Conservation (phyloP, 257 asterid genomes). For the Salvia splendens region DNA sequence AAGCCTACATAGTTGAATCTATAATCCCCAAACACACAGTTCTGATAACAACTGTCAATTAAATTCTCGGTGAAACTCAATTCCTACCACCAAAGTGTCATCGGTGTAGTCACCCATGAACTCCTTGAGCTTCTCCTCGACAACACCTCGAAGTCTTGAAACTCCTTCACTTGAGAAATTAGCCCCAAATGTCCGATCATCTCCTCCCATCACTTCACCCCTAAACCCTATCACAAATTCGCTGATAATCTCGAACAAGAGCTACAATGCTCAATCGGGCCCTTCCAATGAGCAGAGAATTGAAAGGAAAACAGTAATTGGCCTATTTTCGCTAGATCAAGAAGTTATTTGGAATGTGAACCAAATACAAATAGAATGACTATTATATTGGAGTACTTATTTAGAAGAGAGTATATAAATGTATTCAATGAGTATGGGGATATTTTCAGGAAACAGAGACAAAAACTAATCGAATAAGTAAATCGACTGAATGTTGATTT, state of each 20-base stretch:
- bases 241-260: background rate
- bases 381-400: background rate
- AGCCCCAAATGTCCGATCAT: conserved; percentile 69
- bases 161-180: conserved; percentile 68
- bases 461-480: conserved; percentile 11
- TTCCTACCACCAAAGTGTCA: conserved; percentile 90
- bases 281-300: conserved; percentile 7
- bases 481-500: background rate
- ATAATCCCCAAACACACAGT: conserved; percentile 22
- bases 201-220: conserved; percentile 49
- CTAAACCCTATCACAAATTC: conserved; percentile 43
- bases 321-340: background rate
- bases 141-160: conserved; percentile 56
- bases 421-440: conserved; percentile 19
- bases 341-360: background rate
- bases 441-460: background rate
- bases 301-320: conserved; percentile 10
- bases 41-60: background rate
- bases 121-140: conserved; percentile 82
- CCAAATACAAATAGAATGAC: conserved; percentile 6
- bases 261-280: conserved; percentile 26
- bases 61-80: conserved; percentile 8
- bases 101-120: conserved; percentile 96
- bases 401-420: background rate
- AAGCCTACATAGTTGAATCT: background rate